These are phyloP conservation scores for Triticum urartu DNA, from an alignment of 176 grass and related monocot species.

Conservation along the genomic window DNA sequence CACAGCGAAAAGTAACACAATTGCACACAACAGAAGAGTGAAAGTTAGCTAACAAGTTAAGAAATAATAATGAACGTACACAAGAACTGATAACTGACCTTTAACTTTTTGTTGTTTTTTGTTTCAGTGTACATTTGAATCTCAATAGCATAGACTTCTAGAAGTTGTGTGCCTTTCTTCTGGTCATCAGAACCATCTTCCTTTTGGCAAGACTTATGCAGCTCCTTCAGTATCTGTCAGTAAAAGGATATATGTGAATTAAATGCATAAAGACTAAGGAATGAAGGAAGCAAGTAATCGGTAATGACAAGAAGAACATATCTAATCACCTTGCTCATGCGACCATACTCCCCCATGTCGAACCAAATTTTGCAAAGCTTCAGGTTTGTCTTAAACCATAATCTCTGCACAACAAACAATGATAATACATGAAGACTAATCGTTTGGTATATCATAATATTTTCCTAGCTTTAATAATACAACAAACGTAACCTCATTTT, in stretches of 20 bases:
- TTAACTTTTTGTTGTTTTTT: conserved; percentile 98
- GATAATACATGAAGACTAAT: conserved; percentile 21
- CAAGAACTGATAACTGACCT: conserved; percentile 42
- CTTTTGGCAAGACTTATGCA: conserved; percentile 93
- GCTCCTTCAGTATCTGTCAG: conserved; percentile 73
- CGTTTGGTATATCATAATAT: not conserved
- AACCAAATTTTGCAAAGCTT: conserved; percentile 99
- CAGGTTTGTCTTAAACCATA: conserved; percentile 99
- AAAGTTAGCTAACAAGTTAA: not conserved
- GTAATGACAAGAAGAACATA: not conserved
- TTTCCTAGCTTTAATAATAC: not conserved
- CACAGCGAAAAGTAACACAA: not conserved
- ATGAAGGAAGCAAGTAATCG: not conserved
- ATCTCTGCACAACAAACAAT: conserved; percentile 57
- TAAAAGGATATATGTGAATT: not conserved
- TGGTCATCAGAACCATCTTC: conserved; percentile 99
- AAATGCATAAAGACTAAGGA: conserved; percentile 5
- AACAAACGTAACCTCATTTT: conserved; percentile 73
- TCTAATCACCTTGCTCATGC: conserved; percentile 89
- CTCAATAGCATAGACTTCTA: conserved; percentile 99
- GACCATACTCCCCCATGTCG: conserved; percentile 91
- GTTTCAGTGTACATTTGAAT: conserved; percentile 99
- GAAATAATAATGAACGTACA: not conserved
- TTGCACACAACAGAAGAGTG: not conserved
- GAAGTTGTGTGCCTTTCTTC: conserved; percentile 99